Evolutionary conservation across 371 early-diverging fungal species (phyloP), one percentile per base, ranked within the genome.

Genomic region (Blastocladiella emersonii): DNA sequence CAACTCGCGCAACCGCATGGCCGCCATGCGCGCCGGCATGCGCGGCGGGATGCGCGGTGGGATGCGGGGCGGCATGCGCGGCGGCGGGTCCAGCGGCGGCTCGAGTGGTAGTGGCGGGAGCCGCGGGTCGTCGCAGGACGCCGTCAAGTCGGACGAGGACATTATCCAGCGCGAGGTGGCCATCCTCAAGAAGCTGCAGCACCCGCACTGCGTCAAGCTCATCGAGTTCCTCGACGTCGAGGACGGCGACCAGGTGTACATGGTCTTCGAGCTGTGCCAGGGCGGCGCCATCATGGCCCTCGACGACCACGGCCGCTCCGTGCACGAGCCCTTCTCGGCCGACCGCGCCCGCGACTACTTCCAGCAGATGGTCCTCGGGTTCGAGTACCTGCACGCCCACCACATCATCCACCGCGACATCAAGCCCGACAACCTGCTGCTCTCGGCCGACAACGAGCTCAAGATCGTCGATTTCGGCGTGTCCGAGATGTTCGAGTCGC

Each of bases 401-500:
- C 27, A 51, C 53, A 51, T 51, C 32, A 23, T 51, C 17, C 53
- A 51, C 5, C 53, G 53, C 7, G 96, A 99, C 74, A 87, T 99
- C 69, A 99, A 99, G 74, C 99, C 99, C 4, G 98, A 97, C 67
- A 99, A 99, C 70, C 73, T 99, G 64, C 81, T 99, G 25, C 70
- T 97, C n/a, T 83, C 88, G 2, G 72, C 72, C 39, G 87, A 93
- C 63, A 88, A 88, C 39, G 79, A 81, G 4, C 71, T 99, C 30
- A 99, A 99, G 70, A 88, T 99, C 67, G 96, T 95, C 0, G 99
- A 99, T 78, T 99, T 99, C 76, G 99, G 99, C 51, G 92, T 98
- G 1, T 92, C 88, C 41, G 71, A 80, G 30, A 25, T 51, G 30
- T 51, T 51, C 19, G 15, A 27, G 27, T 51, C 53, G 30, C 8